Evolutionary conservation across 768 basidiomycete species (phyloP).

Genomic region (Tephrocybe rancida): DNA sequence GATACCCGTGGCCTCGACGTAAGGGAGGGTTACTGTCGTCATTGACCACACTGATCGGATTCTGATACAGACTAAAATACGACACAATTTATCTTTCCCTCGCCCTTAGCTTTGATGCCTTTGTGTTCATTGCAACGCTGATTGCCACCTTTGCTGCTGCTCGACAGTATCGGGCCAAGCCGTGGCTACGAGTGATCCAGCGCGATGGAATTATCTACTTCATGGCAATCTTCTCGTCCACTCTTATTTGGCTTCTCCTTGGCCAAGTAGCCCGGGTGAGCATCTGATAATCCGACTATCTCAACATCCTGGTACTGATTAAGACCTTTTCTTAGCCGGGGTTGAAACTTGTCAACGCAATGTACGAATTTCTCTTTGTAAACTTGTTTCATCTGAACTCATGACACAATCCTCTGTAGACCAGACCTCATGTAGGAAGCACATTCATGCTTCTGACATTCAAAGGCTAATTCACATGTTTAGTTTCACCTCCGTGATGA

Average conservation of each 20-base stretch:
- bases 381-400: background rate
- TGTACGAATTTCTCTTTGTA: conserved; percentile 1
- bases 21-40: background rate
- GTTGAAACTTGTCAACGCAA: conserved; percentile 10
- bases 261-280: background rate
- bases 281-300: background rate
- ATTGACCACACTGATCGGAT: background rate
- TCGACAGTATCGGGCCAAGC: conserved; percentile 10
- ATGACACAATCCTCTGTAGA: conserved; percentile 1
- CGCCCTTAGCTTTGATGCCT: conserved; percentile 18
- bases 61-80: background rate
- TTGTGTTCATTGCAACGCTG: conserved; percentile 18
- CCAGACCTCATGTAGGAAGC: conserved; percentile 13
- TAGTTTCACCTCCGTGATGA: conserved; percentile 22
- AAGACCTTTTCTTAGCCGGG: background rate
- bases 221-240: conserved; percentile 22
- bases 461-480: background rate
- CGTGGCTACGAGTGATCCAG: conserved; percentile 18
- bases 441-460: background rate
- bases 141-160: conserved; percentile 13
- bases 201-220: conserved; percentile 22
- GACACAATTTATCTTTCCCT: conserved; percentile 16
- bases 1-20: background rate
- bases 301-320: background rate
- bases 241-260: conserved; percentile 19